Base-by-base conservation (phyloP, 768 basidiomycete species). In the Auricularia sp. region DNA sequence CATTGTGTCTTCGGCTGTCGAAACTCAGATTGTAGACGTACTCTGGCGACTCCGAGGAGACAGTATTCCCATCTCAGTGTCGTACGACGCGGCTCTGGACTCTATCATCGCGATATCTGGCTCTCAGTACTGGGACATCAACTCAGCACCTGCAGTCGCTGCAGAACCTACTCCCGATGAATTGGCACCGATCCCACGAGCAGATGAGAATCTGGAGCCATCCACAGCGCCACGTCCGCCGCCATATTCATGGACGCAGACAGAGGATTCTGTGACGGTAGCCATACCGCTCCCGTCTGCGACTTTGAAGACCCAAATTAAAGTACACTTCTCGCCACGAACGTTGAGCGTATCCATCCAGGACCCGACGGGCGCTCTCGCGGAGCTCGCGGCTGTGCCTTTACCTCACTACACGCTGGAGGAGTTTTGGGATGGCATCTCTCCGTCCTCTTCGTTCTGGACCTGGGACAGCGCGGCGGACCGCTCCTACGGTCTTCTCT, bases 201-300 rank as follows among this genome's bases (percentile, higher is more conserved):
- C 76, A 6, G 80, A 78, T 66, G 89, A 89, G 73, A 79, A 77
- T 66, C 73, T 88, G 56, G 84, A 87, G 67, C 68, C 59, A 33
- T 69, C 70, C 14, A 68, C 72, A 3, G 68, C 71, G 1, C 72
- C 75, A 10, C 86, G 81, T 68, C 90, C 89, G 3, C 84, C 85
- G 34, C 89, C 94, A 0, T 98, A 94, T 75, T 92, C 92, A 1
- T 99, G 96, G 96, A 91, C 86, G 0, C 96, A 99, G 71, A 86
- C 88, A 3, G 73, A 84, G 1, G 92, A 94, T 72, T 84, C 90
- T 0, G 78, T 98, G 62, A 94, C 91, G 0, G 75, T 98, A 54
- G 87, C 86, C 0, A 86, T 98, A 71, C 85, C 92, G 4, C 80
- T 97, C n/a, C 92, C 92, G 1, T 82, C 89, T 0, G 79, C 76